Evolutionary conservation across 2,329 filamentous ascomycete genomes (phyloP), one percentile per base, ranked within the genome.

Genomic region (Hortaea werneckii): DNA sequence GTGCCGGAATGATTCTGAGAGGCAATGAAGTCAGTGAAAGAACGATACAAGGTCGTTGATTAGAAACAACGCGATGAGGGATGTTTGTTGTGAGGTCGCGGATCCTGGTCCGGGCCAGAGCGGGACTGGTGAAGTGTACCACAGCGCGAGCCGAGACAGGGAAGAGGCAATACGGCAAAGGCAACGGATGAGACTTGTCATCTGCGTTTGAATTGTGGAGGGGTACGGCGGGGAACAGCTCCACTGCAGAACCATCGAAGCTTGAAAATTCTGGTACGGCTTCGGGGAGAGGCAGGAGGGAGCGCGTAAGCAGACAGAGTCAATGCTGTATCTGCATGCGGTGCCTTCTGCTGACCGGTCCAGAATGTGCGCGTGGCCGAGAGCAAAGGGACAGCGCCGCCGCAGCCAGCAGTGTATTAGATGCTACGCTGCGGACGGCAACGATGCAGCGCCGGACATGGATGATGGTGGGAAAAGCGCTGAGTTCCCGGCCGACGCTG

Each of bases 1-100:
- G 52, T 48, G 54, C 55, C 52, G 51, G 55, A 51, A 48, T 57
- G 56, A 54, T 59, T 58, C 58, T 60, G 51, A 38, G 46, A 41
- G 13, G 40, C 40, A 43, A 40, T 37, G 43, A 40, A 45, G 48
- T 54, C 49, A 56, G 52, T 54, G 44, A 40, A 32, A 37, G 13
- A 29, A 28, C 26, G 7, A 29, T 29, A 29, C 20, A 26, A 7
- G 9, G 13, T 40, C 8, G 13, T 29, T 12, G 27, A 37, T 46
- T 20, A 29, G 29, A 27, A 46, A 42, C 40, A 34, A 46, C 45
- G 42, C 43, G 45, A 45, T 35, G 40, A 29, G 32, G 39, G 40
- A 34, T 44, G 49, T 48, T 45, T 42, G 37, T 42, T 46, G 38
- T 44, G 20, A 7, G 34, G 20, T 42, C 5, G 40, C 37, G 40